These are phyloP conservation scores for Exophiala sp. DNA, from an alignment of 2,329 filamentous ascomycete genomes.

Conservation along the genomic window DNA sequence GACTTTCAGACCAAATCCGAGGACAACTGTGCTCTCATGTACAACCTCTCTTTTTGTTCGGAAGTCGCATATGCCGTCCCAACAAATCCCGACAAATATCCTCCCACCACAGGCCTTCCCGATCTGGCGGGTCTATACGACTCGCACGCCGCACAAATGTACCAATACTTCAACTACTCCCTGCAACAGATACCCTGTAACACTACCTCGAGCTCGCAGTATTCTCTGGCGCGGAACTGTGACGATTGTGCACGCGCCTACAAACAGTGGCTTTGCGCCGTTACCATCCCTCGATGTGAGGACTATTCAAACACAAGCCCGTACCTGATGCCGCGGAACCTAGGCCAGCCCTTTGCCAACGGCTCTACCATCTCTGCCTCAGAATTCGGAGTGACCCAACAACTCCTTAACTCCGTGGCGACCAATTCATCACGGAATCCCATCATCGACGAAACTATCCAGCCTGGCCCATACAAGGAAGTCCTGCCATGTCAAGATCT, in stretches of 20 bases:
- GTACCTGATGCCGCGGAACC: slow-evolving; percentile 67
- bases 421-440: slow-evolving; percentile 63
- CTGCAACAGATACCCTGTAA: slow-evolving; percentile 84
- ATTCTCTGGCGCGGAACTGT: slow-evolving; percentile 77
- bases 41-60: slow-evolving; percentile 82
- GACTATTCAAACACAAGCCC: slow-evolving; percentile 63
- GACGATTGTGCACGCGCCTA: slow-evolving; percentile 74
- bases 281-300: slow-evolving; percentile 86
- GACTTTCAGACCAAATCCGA: slow-evolving; percentile 75
- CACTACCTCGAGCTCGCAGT: slow-evolving; percentile 66
- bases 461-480: slow-evolving; percentile 90
- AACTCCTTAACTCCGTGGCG: slow-evolving; percentile 34
- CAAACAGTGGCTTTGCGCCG: slow-evolving; percentile 91
- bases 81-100: slow-evolving; percentile 59
- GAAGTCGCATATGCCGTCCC: slow-evolving; percentile 90
- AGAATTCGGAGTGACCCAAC: slow-evolving; percentile 13
- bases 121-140: slow-evolving; percentile 74
- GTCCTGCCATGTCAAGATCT: slow-evolving; percentile 82
- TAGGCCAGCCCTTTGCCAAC: slow-evolving; percentile 67
- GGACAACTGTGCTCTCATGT: slow-evolving; percentile 79
- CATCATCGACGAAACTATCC: slow-evolving; percentile 66
- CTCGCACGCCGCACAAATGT: slow-evolving; percentile 64
- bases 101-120: slow-evolving; percentile 54
- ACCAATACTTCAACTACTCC: slow-evolving; percentile 73
- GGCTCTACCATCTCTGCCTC: slow-evolving; percentile 50